Conservation (phyloP, 352 stramenopile species). For the Phytophthora tentaculata region DNA sequence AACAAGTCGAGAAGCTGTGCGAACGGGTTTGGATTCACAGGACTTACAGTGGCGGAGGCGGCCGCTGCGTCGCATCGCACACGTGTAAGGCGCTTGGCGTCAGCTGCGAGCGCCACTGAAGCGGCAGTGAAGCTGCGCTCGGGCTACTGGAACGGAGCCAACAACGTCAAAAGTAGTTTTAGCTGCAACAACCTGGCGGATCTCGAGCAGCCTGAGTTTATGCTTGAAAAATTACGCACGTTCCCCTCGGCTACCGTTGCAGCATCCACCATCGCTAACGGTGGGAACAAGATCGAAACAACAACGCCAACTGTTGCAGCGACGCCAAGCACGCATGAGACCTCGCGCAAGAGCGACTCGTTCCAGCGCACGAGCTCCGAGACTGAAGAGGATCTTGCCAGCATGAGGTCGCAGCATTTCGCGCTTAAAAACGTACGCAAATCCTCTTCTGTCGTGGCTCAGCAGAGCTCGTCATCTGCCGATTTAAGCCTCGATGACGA, state of each 20-base stretch:
- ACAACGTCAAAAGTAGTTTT: constrained; percentile 82
- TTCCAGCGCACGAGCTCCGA: constrained; percentile 48
- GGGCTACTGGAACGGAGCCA: constrained; percentile 75
- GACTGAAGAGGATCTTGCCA: constrained; percentile 41
- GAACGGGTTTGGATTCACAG: constrained; percentile 56
- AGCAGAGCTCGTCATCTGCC: constrained; percentile 34
- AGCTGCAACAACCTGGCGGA: constrained; percentile 84
- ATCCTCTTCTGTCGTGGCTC: constrained; percentile 15
- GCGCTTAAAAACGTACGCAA: constrained; percentile 33
- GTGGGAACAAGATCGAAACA: constrained; percentile 48
- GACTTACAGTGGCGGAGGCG: constrained; percentile 69
- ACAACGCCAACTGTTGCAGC: constrained; percentile 22
- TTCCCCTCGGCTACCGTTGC: constrained; percentile 20
- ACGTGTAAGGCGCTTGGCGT: constrained; percentile 49
- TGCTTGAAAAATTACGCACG: constrained; percentile 45
- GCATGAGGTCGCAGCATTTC: constrained; percentile 48
- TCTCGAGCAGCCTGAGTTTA: constrained; percentile 56
- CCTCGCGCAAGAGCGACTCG: constrained; percentile 59
- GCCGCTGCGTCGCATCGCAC: constrained; percentile 69
- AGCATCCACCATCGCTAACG: constrained; percentile 35
- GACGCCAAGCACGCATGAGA: constrained; percentile 38
- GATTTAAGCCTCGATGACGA: constrained; percentile 43
- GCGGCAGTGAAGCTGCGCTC: constrained; percentile 49
- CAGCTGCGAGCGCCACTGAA: constrained; percentile 25
- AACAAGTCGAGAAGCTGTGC: constrained; percentile 70